Base-by-base conservation (phyloP, 495 filamentous ascomycete species). In the Chaetomium tenue region DNA sequence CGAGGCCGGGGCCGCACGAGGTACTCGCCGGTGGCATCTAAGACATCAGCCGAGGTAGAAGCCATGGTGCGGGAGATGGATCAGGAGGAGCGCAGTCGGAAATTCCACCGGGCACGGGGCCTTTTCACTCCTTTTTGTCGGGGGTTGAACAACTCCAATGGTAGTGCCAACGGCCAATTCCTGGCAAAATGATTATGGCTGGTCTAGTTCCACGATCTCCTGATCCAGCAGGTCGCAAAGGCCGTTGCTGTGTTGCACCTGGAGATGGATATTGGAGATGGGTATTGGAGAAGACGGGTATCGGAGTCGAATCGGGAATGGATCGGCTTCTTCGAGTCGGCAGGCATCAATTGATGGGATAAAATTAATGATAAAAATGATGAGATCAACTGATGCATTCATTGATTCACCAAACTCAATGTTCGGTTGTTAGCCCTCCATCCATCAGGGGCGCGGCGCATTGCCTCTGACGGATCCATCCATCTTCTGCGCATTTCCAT, bases 1-100 rank as follows among this genome's bases (percentile, higher is more conserved):
- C 75, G 76, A 13, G 79, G 74, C 8, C 79, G 70, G 1, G 79
- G 78, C 13, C 79, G 77, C 58, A 77, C 33, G 56, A 79, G 68
- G 67, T 76, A 71, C 60, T 80, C 72, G 58, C 47, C 63, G 23
- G 54, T 23, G 2, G 61, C 63, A 28, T 74, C 72, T n/a, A 63
- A 58, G 53, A 65, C 42, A 50, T 74, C 71, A 33, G 70, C 68
- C 28, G 74, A 68, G 37, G 73, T 72, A 33, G 71, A 66, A 42
- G 72, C 61, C 66, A 66, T 68, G 47, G 20, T 53, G 58, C n/a
- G 12, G 54, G 23, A 16, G 25, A 9, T n/a, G 9, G 46, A n/a
- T 59, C n/a, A 6, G 28, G 1, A 5, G 46, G 8, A 39, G 44
- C 6, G 26, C 33, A 23, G 20, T 57, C 37, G 30, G 18, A 26